Evolutionary conservation across 129 eudicot species (phyloP).

Genomic region (Chrysanthemum lavandulifolium): DNA sequence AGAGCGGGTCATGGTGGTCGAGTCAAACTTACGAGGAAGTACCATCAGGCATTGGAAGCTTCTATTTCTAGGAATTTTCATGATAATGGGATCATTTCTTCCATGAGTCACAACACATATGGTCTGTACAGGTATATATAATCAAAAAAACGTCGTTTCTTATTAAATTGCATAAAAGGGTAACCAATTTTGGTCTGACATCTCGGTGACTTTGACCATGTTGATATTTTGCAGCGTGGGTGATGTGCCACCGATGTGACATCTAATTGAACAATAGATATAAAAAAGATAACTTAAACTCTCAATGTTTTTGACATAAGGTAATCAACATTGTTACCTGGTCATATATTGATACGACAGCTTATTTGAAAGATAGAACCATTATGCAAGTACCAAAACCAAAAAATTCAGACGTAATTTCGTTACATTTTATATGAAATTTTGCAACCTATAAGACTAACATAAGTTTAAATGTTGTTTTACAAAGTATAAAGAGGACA

Average conservation of each 20-base stretch:
- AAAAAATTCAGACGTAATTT: neutral
- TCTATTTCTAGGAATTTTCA: conserved; percentile 73
- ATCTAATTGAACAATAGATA: too few relatives aligned
- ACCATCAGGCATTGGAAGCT: conserved; percentile 86
- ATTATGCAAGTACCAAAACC: neutral
- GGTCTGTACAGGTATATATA: conserved; percentile 71
- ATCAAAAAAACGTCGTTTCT: neutral
- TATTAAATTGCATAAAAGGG: neutral
- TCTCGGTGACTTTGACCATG: neutral
- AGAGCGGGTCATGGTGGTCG: conserved; percentile 94
- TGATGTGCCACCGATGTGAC: too few relatives aligned
- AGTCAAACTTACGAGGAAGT: conserved; percentile 73
- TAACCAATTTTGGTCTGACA: conserved; percentile 5
- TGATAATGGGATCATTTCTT: conserved; percentile 85
- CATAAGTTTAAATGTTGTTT: conserved; percentile 15
- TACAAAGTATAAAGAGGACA: conserved; percentile 56
- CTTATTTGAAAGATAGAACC: neutral
- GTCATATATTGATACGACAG: neutral
- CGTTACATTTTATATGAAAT: neutral
- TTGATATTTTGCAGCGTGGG: too few relatives aligned
- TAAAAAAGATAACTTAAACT: too few relatives aligned
- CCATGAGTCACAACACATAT: conserved; percentile 96
- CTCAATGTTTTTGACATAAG: too few relatives aligned
- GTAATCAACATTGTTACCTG: neutral
- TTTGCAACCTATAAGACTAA: neutral